Conservation (phyloP, 495 filamentous ascomycete species). For the Wilcoxina mikolae region DNA sequence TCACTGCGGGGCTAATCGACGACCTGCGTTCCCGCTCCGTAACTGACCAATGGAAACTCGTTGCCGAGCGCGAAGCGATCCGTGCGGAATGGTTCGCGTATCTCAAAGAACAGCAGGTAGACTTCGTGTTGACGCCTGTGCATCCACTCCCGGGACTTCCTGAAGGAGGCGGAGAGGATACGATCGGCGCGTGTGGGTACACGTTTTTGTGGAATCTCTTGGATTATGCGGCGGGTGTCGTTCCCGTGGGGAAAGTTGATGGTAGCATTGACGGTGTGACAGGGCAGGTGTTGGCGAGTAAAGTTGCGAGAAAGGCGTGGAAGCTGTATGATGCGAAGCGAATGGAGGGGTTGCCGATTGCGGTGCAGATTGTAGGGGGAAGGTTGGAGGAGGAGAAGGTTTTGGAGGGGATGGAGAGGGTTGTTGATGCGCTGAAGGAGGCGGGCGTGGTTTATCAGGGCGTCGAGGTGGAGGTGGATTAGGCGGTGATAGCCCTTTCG, state of each 20-base stretch:
- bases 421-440: conserved; percentile 27
- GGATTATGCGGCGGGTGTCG: conserved; percentile 72
- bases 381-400: conserved; percentile 91
- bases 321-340: conserved; percentile 67
- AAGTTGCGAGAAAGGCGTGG: conserved; percentile 69
- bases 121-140: conserved; percentile 69
- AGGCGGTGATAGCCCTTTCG: too few species aligned
- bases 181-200: conserved; percentile 80
- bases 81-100: conserved; percentile 65
- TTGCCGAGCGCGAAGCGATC: conserved; percentile 60
- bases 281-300: conserved; percentile 38
- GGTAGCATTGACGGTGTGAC: background rate
- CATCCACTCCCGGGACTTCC: conserved; percentile 87
- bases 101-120: conserved; percentile 57
- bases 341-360: conserved; percentile 84
- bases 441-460: conserved; percentile 12
- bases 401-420: conserved; percentile 33
- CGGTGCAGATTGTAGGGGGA: conserved; percentile 66
- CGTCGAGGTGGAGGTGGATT: conserved; percentile 13
- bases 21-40: conserved; percentile 56
- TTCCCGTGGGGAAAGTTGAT: conserved; percentile 81
- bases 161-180: conserved; percentile 71
- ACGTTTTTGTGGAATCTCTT: conserved; percentile 93
- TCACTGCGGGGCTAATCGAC: conserved; percentile 64
- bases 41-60: conserved; percentile 68